A percentile compares a stretch with the other conserved stretches of the same genome.
These are phyloP conservation scores for Trichoderma atrobrunneum DNA, from an alignment of 2,329 filamentous ascomycete genomes.

Conservation along the genomic window DNA sequence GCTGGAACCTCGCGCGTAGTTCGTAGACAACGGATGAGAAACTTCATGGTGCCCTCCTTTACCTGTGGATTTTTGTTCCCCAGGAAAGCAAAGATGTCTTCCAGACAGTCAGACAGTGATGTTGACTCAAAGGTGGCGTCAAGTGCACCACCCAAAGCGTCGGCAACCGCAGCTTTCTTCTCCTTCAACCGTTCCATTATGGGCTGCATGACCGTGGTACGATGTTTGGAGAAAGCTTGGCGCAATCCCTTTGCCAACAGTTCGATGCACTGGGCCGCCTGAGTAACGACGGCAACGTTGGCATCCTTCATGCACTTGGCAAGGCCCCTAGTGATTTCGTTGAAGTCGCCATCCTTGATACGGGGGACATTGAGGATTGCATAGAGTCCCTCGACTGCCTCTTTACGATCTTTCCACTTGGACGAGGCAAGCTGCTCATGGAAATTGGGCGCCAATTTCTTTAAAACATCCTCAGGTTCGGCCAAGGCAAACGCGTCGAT, in stretches of 20 bases:
- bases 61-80: constrained; percentile 97
- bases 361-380: constrained; percentile 76
- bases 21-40: constrained; percentile 83
- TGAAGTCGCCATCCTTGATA: constrained; percentile 88
- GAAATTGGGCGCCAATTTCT: constrained; percentile 79
- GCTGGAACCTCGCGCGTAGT: constrained; percentile 79
- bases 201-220: constrained; percentile 74
- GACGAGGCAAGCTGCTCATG: constrained; percentile 80
- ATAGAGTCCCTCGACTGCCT: constrained; percentile 80
- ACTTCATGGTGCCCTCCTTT: constrained; percentile 92
- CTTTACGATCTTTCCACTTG: constrained; percentile 98
- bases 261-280: constrained; percentile 91
- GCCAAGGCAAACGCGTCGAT: constrained; percentile 79
- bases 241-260: constrained; percentile 82
- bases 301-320: constrained; percentile 99
- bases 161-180: constrained; percentile 86
- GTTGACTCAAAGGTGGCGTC: constrained; percentile 68
- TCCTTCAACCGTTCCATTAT: constrained; percentile 97
- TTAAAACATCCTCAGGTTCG: constrained; percentile 81
- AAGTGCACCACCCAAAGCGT: constrained; percentile 81
- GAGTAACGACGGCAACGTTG: constrained; percentile 89
- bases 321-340: constrained; percentile 76
- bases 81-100: constrained; percentile 81
- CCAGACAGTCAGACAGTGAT: constrained; percentile 78
- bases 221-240: constrained; percentile 75